These are phyloP conservation scores for Heritiera fomes DNA, from an alignment of 345 rosid species.

Conservation along the genomic window DNA sequence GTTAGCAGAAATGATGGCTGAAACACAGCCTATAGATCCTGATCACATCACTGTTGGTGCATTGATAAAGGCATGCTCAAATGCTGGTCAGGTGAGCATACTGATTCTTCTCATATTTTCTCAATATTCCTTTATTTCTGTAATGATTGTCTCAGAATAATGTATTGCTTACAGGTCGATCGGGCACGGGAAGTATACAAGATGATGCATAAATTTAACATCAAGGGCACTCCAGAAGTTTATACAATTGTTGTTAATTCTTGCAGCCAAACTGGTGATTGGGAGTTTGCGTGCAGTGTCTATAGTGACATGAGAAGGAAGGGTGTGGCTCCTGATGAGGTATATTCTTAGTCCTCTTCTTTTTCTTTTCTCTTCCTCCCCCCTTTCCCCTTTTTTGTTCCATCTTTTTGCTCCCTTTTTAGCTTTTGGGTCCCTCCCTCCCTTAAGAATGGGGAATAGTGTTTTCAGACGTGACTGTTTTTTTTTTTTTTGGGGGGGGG, in stretches of 20 bases:
- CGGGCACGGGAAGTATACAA: conserved; percentile 79
- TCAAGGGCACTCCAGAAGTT: conserved; percentile 91
- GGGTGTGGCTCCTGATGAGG: conserved; percentile 84
- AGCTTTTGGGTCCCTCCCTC: neutral
- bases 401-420: neutral
- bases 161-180: conserved; percentile 56
- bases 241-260: conserved; percentile 82
- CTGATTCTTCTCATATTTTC: conserved; percentile 17
- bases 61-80: conserved; percentile 82
- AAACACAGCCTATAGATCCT: conserved; percentile 89
- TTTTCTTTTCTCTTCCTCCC: conserved; percentile 6
- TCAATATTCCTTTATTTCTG: conserved; percentile 14
- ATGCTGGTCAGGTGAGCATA: conserved; percentile 75
- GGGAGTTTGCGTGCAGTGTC: conserved; percentile 72
- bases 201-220: conserved; percentile 67
- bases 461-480: neutral
- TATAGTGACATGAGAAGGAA: conserved; percentile 76
- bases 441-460: neutral
- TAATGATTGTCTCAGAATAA: conserved; percentile 20
- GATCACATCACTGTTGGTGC: conserved; percentile 92
- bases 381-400: neutral
- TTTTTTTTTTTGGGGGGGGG: neutral
- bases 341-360: conserved; percentile 28
- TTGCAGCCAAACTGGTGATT: conserved; percentile 87
- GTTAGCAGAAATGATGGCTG: conserved; percentile 88